phyloP scores from a whole-genome alignment of 2,329 filamentous ascomycete species.

The Pyrenophora seminiperda region DNA sequence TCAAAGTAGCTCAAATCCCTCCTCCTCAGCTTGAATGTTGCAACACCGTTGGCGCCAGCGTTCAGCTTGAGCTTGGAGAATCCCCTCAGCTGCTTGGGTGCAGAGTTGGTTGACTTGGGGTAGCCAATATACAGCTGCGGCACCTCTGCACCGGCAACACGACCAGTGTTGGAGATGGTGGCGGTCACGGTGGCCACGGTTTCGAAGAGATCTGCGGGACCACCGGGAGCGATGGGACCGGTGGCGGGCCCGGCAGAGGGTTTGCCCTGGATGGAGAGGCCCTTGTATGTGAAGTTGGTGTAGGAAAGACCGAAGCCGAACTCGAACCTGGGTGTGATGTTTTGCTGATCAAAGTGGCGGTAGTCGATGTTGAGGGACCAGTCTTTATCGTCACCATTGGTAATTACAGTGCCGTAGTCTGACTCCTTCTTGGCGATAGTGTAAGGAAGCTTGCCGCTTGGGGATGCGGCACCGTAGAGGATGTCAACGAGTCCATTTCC shows the following conservation, averaged over 20 bases:
- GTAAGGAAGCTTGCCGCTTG: constrained; percentile 63
- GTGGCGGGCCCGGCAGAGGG: constrained; percentile 33
- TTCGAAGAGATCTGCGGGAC: constrained; percentile 41
- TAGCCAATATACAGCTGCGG: constrained; percentile 48
- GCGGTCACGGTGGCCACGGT: constrained; percentile 44
- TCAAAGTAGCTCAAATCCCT: constrained; percentile 49
- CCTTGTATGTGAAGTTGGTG: constrained; percentile 50
- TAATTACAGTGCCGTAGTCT: constrained; percentile 41
- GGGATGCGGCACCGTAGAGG: constrained; percentile 51
- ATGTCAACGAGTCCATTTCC: constrained; percentile 55
- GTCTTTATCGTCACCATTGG: constrained; percentile 27
- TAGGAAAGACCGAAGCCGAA: constrained; percentile 55
- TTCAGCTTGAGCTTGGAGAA: constrained; percentile 45
- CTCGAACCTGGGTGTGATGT: constrained; percentile 50
- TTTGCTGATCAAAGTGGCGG: constrained; percentile 50
- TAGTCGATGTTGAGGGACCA: constrained; percentile 56
- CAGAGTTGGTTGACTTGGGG: constrained; percentile 36
- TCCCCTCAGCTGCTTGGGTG: constrained; percentile 45
- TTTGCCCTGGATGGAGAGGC: constrained; percentile 31
- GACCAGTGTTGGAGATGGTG: constrained; percentile 45
- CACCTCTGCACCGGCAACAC: constrained; percentile 45
- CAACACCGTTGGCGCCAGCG: constrained; percentile 36
- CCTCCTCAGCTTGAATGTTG: constrained; percentile 43
- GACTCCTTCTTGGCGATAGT: constrained; percentile 43
- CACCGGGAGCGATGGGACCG: constrained; percentile 33